Evolutionary conservation across 2,329 filamentous ascomycete genomes (phyloP).

Genomic region (Colletotrichum euphorbiae): DNA sequence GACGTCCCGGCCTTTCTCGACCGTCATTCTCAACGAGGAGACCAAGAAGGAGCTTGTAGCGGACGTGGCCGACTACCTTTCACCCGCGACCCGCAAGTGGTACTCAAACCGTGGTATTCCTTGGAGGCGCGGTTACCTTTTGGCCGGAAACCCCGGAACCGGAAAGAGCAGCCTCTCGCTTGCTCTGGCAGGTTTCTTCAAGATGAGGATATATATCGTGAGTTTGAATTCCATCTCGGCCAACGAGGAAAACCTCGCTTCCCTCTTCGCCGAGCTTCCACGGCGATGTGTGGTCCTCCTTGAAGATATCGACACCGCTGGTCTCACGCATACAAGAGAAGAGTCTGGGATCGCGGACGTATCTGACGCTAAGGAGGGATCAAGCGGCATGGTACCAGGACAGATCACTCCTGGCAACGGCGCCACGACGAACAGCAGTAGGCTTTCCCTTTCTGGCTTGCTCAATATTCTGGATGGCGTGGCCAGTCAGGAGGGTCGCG

Average conservation of each 20-base stretch:
- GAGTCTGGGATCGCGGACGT: conserved; percentile 30
- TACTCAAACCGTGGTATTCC: conserved; percentile 87
- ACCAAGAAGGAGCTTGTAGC: conserved; percentile 69
- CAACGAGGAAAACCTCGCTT: conserved; percentile 73
- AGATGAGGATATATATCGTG: conserved; percentile 78
- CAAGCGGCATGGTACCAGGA: conserved; percentile 48
- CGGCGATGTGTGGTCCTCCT: conserved; percentile 78
- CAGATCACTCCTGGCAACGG: conserved; percentile 49
- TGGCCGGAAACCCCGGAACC: conserved; percentile 83
- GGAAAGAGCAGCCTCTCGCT: conserved; percentile 81
- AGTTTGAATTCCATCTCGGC: conserved; percentile 72
- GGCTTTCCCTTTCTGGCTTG: conserved; percentile 78
- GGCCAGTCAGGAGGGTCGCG: conserved; percentile 71
- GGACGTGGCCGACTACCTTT: conserved; percentile 72
- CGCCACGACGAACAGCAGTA: conserved; percentile 41
- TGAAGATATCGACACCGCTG: conserved; percentile 81
- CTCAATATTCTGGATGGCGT: conserved; percentile 86
- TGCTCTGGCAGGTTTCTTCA: conserved; percentile 76
- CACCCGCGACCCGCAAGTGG: conserved; percentile 76
- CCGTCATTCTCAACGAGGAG: conserved; percentile 72
- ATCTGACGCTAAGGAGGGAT: conserved; percentile 39
- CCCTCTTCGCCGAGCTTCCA: conserved; percentile 75
- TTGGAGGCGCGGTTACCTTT: conserved; percentile 84
- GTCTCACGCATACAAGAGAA: conserved; percentile 71
- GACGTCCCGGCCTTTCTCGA: conserved; percentile 70